Base-by-base conservation (phyloP, 345 rosid species). In the Gynandropsis gynandra region DNA sequence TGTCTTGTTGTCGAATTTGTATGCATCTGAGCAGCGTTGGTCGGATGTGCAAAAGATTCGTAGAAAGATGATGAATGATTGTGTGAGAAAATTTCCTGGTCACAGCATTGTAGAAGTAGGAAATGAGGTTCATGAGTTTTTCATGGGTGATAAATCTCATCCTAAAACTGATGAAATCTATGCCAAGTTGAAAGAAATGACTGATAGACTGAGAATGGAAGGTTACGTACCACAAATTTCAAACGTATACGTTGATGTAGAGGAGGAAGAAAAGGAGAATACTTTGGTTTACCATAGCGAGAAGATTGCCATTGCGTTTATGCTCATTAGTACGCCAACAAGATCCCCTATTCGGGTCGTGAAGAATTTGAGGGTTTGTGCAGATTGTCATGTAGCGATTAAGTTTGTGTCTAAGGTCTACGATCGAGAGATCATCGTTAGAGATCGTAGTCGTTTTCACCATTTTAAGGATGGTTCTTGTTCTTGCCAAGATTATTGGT, bases 391-490 rank as follows among this genome's bases (percentile, higher is more conserved):
- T 71, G 37, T 62, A 24, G 89, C 79, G 12, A 82, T 89, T 40
- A 85, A 79, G 50, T 82, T 89, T 16, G 58, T 80, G n/a, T 85
- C 97, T 0, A 79, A 76, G 58, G 76, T 83, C 59, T 83, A 69
- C 32, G 20, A 32, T 10, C 47, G 87, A 60, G 82, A 83, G 80
- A 76, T 89, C 57, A 63, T 79, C 47, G 83, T 89, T 4, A 79
- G 95, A 64, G 93, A 85, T 58, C 66, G 72, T n/a, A 89, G 95
- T 34, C 59, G 89, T 50, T 89, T 82, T 79, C 95, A 88, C 64
- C 95, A 82, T 73, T 85, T 85, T 50, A 78, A 52, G 70, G 64
- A 72, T 18, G 95, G 92, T 16, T 52, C 54, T 58, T 82, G 97
- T 69, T 73, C 85, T 50, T 88, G 89, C 18, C 67, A 52, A 68